Conservation (phyloP, 169 alveolate genomes). For the Babesia ovis region DNA sequence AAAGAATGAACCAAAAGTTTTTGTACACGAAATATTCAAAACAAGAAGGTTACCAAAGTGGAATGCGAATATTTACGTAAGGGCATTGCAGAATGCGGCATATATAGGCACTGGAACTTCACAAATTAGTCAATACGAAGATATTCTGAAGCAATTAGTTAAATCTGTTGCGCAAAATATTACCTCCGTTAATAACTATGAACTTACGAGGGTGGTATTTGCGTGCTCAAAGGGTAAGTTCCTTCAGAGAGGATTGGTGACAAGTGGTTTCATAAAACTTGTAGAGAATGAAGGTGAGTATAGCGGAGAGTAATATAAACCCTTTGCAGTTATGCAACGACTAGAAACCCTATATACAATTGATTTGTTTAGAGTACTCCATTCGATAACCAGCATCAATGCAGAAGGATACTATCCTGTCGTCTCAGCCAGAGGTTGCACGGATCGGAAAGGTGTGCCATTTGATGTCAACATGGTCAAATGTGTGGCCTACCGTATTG, state of each 20-base stretch:
- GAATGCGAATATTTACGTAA: constrained; percentile 31
- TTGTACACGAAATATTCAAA: neutral
- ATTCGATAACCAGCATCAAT: constrained; percentile 37
- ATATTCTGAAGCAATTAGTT: neutral
- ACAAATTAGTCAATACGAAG: neutral
- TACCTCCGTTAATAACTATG: constrained; percentile 41
- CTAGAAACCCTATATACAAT: constrained; percentile 29
- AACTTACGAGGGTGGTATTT: constrained; percentile 41
- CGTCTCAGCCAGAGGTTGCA: neutral
- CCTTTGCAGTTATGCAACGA: constrained; percentile 47
- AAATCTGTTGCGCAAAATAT: constrained; percentile 36
- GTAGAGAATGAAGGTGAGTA: constrained; percentile 57
- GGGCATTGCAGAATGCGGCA: constrained; percentile 54
- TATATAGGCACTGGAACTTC: constrained; percentile 7
- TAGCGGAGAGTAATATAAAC: too few relatives aligned
- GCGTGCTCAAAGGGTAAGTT: constrained; percentile 66
- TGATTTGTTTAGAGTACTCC: constrained; percentile 43
- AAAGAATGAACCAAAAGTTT: too few relatives aligned
- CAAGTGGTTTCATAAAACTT: constrained; percentile 39
- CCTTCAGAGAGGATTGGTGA: constrained; percentile 1
- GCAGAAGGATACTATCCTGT: constrained; percentile 8
- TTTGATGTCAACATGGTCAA: constrained; percentile 32
- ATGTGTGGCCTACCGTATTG: constrained; percentile 21
- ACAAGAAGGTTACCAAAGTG: constrained; percentile 12
- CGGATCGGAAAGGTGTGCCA: neutral